Evolutionary conservation across 306 rosid genomes (phyloP), one percentile per base, ranked within the genome.

Genomic region (Castanea mollissima): DNA sequence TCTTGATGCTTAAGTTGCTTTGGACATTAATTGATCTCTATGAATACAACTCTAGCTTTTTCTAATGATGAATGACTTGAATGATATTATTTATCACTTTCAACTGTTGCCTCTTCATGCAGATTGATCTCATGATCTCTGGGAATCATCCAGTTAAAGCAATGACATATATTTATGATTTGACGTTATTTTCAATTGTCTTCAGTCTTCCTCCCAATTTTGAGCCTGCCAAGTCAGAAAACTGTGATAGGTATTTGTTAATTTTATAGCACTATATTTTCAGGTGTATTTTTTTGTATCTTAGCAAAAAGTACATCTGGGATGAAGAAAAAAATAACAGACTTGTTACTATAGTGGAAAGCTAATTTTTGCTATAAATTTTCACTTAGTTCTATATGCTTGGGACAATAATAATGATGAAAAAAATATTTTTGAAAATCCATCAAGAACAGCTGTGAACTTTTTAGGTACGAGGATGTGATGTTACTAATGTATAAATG

Each of bases 81-180:
- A 69, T 23, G 10, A 81, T 14, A 46, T 21, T 65, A 20, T 68
- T 70, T 78, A 34, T 62, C 78, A 25, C 29, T 35, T 6, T 8
- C 34, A 11, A 14, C 21, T 73, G 12, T 65, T 73, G 72, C 73
- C 41, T 46, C 34, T 77, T 75, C 35, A 41, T 77, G 84, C 84
- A 95, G 99, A 70, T 85, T 80, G 94, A 95, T 87, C 92, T 92
- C 18, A 95, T 95, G 98, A 79, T 92, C 15, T 82, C 96, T 55
- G 98, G 96, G 75, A 91, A 91, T 51, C 94, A 91, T 54, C 97
- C 96, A 55, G 96, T 92, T 65, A 87, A 88, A 86, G 98, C 98
- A 77, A 88, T 95, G 89, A 83, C 92, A 69, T 65, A 82, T 71
- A 82, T 95, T 78, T 79, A 86, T 72, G 94, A 93, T 74, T 87